Percentiles rank a stretch among this genome's conserved stretches.
phyloP scores from a whole-genome alignment of 306 rosid genomes.

The Dryas alaskensis region DNA sequence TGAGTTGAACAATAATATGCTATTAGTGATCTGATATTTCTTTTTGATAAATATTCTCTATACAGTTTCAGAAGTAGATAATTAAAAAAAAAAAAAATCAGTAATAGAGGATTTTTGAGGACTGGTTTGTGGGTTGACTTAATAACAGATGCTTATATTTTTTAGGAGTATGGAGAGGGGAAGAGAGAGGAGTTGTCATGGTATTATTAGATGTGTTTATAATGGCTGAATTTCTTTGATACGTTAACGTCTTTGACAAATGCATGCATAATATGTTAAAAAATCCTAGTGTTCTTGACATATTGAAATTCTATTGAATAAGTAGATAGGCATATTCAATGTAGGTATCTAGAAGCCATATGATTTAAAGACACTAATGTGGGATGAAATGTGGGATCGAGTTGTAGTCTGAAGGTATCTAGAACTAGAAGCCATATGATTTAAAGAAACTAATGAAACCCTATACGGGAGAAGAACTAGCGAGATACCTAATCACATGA shows the following conservation, averaged over 20 bases:
- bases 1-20: not conserved
- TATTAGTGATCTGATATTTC: not conserved
- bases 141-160: not conserved
- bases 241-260: not conserved
- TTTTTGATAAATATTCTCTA: no score
- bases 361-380: not conserved
- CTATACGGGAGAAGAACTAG: not conserved
- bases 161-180: not conserved
- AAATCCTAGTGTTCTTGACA: not conserved
- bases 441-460: not conserved
- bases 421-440: not conserved
- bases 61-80: no score
- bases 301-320: not conserved
- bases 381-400: not conserved
- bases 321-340: not conserved
- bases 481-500: not conserved
- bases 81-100: no score
- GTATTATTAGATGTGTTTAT: not conserved
- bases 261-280: not conserved
- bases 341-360: not conserved
- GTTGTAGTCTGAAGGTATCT: not conserved
- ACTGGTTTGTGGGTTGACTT: not conserved
- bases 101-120: no score
- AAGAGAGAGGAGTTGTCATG: not conserved
- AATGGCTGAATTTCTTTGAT: not conserved